Evolutionary conservation across 2,329 filamentous ascomycete genomes (phyloP), one percentile per base, ranked within the genome.

Genomic region (Dissoconium aciculare): DNA sequence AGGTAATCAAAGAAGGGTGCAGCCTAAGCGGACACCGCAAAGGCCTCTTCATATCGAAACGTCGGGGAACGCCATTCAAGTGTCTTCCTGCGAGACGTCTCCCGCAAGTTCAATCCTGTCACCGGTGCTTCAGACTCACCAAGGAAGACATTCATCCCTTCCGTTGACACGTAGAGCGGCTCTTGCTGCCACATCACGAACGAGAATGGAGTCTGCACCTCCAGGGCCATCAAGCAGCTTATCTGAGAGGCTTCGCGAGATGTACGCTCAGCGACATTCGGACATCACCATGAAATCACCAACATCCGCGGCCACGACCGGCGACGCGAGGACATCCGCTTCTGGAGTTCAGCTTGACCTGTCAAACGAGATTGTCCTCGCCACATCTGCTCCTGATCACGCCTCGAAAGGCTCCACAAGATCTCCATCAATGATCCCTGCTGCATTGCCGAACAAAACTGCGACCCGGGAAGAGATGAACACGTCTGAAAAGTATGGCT

Each of bases 381-480:
- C 21, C 15, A 5, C 16, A 23, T 11, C 30, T 27, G 8, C 14
- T 14, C 8, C 17, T 30, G 27, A 12, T n/a, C 30, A 37, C 17
- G 24, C 31, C 30, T 11, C 32, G 19, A 38, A 37, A 11, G 39
- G 44, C 17, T 41, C 42, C 15, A 35, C 17, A 9, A 42, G 52
- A 8, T 55, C 52, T 4, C 52, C 52, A 5, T 55, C 51, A 3
- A 43, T 42, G 8, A 41, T 55, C 4, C 51, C 52, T 11, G 47
- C 50, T 13, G 40, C 43, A 2, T 43, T 47, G 30, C 40, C 44
- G 3, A 21, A 39, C 2, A 39, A 43, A 0, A 34, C 28, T 3
- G 38, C 46, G 6, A 48, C 50, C 2, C 39, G 38, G 26, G 50
- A 54, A 21, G 49, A 54, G 25, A 46, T 48, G 43, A 50, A 43